These are phyloP conservation scores for Paecilomyces sp. DNA, from an alignment of 2,329 filamentous ascomycete species.

Conservation along the genomic window DNA sequence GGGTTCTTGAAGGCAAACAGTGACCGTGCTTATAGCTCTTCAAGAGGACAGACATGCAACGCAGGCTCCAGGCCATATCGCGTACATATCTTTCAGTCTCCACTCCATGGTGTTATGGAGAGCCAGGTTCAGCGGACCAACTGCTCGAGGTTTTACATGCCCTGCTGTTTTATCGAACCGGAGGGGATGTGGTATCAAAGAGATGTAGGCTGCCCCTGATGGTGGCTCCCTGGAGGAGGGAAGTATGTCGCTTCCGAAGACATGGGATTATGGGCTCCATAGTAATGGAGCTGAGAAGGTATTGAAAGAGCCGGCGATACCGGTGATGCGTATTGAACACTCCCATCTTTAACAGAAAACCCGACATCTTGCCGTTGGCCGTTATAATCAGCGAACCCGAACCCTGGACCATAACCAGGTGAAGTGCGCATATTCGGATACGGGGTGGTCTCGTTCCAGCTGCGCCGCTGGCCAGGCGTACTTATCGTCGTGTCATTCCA, in stretches of 20 bases:
- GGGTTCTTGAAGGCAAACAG: not conserved
- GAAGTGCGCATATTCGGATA: conserved; percentile 7
- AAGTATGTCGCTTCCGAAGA: not conserved
- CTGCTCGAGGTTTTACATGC: not conserved
- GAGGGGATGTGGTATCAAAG: not conserved
- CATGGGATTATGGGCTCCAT: not conserved
- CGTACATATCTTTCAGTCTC: not conserved
- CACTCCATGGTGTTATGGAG: not conserved
- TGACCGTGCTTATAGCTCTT: not conserved
- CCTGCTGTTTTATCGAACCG: not conserved
- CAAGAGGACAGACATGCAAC: not conserved
- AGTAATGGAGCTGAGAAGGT: not conserved
- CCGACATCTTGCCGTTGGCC: conserved; percentile 17
- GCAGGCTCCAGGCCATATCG: not conserved
- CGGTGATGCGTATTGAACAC: not conserved
- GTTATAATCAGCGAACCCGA: conserved; percentile 21
- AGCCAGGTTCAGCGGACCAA: not conserved
- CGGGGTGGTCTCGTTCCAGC: conserved; percentile 15
- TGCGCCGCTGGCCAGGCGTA: conserved; percentile 17
- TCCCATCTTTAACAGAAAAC: conserved; percentile 1
- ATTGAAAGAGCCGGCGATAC: not conserved
- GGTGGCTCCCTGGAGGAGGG: not conserved
- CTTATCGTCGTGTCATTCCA: conserved; percentile 28
- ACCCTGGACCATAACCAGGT: conserved; percentile 11
- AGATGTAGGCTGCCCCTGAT: not conserved